Evolutionary conservation across 2,329 filamentous ascomycete genomes (phyloP).

Genomic region (Neophaeococcomyces mojaviensis): DNA sequence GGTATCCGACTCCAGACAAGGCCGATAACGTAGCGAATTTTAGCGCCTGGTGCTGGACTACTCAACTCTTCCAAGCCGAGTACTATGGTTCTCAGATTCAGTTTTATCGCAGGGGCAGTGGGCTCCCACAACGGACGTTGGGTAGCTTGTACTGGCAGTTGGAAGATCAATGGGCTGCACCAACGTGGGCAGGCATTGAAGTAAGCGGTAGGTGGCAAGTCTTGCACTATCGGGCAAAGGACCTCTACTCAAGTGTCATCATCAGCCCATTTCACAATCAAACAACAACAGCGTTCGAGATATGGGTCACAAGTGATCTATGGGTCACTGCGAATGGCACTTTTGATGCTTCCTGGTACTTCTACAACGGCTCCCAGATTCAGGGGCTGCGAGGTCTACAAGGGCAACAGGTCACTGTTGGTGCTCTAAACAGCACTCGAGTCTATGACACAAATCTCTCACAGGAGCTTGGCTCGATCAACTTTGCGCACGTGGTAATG

Average conservation of each 20-base stretch:
- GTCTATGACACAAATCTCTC: slow-evolving; percentile 34
- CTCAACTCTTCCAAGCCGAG: slow-evolving; percentile 58
- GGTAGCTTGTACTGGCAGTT: slow-evolving; percentile 59
- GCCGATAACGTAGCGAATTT: slow-evolving; percentile 50
- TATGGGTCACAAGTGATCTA: slow-evolving; percentile 53
- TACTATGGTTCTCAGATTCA: slow-evolving; percentile 54
- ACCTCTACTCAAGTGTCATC: slow-evolving; percentile 53
- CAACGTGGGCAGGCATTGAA: slow-evolving; percentile 57
- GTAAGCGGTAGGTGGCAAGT: slow-evolving; percentile 58
- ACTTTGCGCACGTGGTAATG: slow-evolving; percentile 35
- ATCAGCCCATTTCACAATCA: slow-evolving; percentile 51
- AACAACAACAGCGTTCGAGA: slow-evolving; percentile 41
- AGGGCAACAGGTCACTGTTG: slow-evolving; percentile 34
- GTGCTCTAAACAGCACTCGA: slow-evolving; percentile 46
- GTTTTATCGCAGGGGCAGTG: slow-evolving; percentile 55
- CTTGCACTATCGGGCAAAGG: slow-evolving; percentile 50
- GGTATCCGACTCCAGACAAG: slow-evolving; percentile 52
- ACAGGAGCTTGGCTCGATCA: slow-evolving; percentile 27
- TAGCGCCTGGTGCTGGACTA: slow-evolving; percentile 54
- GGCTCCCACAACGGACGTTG: slow-evolving; percentile 50
- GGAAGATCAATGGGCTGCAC: slow-evolving; percentile 58
- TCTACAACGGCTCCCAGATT: slow-evolving; percentile 41
- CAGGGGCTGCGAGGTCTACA: slow-evolving; percentile 30
- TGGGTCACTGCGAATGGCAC: slow-evolving; percentile 44
- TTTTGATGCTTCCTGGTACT: slow-evolving; percentile 45